These are phyloP conservation scores for Xylaria flabelliformis DNA, from an alignment of 495 filamentous ascomycete species.

Conservation along the genomic window DNA sequence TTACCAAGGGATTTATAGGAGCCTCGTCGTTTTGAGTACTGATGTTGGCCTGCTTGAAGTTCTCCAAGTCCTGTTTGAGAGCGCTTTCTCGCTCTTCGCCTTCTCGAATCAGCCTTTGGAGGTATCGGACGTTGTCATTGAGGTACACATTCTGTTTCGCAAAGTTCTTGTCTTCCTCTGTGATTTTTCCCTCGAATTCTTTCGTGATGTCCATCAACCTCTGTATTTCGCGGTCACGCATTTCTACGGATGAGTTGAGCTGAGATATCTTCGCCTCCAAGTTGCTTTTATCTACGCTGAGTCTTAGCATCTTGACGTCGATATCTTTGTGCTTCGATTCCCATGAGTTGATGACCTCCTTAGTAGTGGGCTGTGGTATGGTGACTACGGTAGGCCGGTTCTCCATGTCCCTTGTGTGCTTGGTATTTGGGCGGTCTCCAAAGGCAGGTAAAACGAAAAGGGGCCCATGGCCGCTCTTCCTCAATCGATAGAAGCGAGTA, in stretches of 20 bases:
- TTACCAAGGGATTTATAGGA: slow-evolving; percentile 2
- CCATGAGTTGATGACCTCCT: slow-evolving; percentile 42
- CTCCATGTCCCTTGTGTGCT: slow-evolving; percentile 50
- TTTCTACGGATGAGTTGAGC: slow-evolving; percentile 5
- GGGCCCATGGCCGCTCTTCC: slow-evolving; percentile 44
- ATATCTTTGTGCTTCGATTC: slow-evolving; percentile 41
- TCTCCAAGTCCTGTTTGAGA: slow-evolving; percentile 16
- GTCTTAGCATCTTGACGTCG: slow-evolving; percentile 19
- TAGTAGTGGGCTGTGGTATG: slow-evolving; percentile 44
- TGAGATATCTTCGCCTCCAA: slow-evolving; percentile 21
- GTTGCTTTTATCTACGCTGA: slow-evolving; percentile 17
- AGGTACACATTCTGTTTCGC: slow-evolving; percentile 6
- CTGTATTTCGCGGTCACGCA: slow-evolving; percentile 21
- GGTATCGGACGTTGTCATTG: background rate
- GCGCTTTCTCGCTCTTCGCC: slow-evolving; percentile 15
- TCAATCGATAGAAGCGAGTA: slow-evolving; percentile 56
- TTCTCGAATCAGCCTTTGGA: background rate
- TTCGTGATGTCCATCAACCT: slow-evolving; percentile 15
- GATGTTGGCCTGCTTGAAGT: slow-evolving; percentile 25
- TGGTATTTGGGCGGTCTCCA: slow-evolving; percentile 49
- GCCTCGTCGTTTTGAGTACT: background rate
- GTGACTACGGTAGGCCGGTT: slow-evolving; percentile 53
- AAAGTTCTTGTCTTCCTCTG: slow-evolving; percentile 32
- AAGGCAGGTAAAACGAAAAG: slow-evolving; percentile 60
- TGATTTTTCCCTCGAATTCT: slow-evolving; percentile 33